Base-by-base conservation (phyloP, 2,329 filamentous ascomycete species). In the Calonectria honghensis region DNA sequence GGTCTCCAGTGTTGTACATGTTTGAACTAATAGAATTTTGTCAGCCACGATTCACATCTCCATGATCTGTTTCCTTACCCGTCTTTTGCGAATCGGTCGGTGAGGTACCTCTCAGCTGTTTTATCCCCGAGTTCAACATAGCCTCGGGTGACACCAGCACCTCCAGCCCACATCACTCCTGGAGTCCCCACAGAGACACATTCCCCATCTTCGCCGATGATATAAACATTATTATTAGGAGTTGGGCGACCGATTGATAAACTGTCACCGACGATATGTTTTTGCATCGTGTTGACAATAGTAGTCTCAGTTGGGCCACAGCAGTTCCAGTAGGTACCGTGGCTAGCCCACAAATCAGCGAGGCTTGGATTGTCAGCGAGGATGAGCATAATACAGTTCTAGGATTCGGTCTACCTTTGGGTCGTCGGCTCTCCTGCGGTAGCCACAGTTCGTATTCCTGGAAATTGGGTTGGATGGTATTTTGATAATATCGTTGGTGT, bases 1-100 rank as follows among this genome's bases (percentile, higher is more conserved):
- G 85, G 76, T 93, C 91, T 9, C 91, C 91, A 2, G 91, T 92
- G 78, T 91, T 90, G 82, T 91, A 92, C 88, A 92, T 91, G 76
- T 84, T 84, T 3, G 83, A 84, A 4, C 87, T 88, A 54, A 20
- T 32, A 52, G 66, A 24, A 50, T 35, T 24, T 13, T 48, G 37
- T 70, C 31, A 72, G 65, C 48, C 37, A 72, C 67, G 45, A 52
- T 73, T 37, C 59, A 16, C 32, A 63, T 57, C 48, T 32, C 35
- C 14, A 24, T 35, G 11, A 27, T 9, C 48, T 13, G 41, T 5
- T 41, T 13, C 77, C 85, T 80, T 83, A 90, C 88, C 89, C 89
- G 74, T 91, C 86, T 57, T 85, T 85, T 11, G 83, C 79, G 77
- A 92, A 92, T 24, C 83, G 86, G 76, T 92, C 90, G 2, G 77